Conservation (phyloP, 805 yeast species). For the Pichia californica region DNA sequence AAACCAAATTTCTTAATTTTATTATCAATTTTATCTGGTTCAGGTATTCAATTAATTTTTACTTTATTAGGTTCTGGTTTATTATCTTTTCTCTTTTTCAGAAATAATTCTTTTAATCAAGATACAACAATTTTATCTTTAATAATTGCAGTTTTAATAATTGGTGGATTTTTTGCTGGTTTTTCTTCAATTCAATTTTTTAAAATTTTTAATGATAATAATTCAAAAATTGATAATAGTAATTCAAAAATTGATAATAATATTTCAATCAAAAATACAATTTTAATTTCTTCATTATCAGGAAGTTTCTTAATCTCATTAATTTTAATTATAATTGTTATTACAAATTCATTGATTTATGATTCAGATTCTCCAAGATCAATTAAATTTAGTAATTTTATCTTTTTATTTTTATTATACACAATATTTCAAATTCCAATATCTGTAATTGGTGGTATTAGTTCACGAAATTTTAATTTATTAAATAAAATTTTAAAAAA, state of each 20-base stretch:
- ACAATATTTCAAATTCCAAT: constrained; percentile 67
- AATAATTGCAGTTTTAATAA: constrained; percentile 51
- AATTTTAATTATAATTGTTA: constrained; percentile 43
- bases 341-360: constrained; percentile 68
- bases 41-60: constrained; percentile 69
- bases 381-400: constrained; percentile 70
- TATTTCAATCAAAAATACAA: constrained; percentile 29
- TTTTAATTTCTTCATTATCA: constrained; percentile 34
- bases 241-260: too few relatives aligned
- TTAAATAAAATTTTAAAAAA: constrained; percentile 12
- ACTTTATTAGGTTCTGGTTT: constrained; percentile 56
- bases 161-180: constrained; percentile 72
- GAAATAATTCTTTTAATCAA: constrained; percentile 39
- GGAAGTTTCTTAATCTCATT: constrained; percentile 44
- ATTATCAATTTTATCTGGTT: constrained; percentile 54
- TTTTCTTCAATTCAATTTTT: constrained; percentile 60
- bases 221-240: too few relatives aligned
- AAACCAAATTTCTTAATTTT: constrained; percentile 43
- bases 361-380: constrained; percentile 69
- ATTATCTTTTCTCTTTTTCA: constrained; percentile 38
- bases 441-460: constrained; percentile 63
- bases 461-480: constrained; percentile 26
- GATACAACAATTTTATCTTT: constrained; percentile 58
- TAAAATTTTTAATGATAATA: constrained; percentile 43
- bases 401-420: constrained; percentile 53